Evolutionary conservation across 176 grass and related monocot genomes (phyloP), one percentile per base, ranked within the genome.

Genomic region (Cocos nucifera): DNA sequence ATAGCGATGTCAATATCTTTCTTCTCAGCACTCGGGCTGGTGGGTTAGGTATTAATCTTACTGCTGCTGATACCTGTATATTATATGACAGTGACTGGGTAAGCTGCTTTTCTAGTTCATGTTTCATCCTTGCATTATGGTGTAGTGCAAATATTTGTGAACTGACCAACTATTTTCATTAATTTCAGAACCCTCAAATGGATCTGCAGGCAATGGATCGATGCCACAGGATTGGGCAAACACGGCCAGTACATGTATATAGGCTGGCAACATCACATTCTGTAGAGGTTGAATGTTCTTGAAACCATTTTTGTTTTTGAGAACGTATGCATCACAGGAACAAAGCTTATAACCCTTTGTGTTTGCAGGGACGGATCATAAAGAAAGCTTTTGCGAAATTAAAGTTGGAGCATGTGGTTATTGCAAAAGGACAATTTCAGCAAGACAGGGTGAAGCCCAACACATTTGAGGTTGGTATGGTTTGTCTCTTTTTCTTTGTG

Each of bases 181-280:
- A 65, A 50, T 12, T 77, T 49, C 81, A 97, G 93, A 97, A 97
- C 63, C 93, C 93, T 70, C 93, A 97, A 68, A 85, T 84, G 84
- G 93, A 97, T 88, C 58, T 97, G 64, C 93, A 97, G 80, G 93
- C 93, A 22, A 97, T 97, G 93, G 93, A 97, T 61, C 65, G 93
- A 28, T 97, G 93, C 72, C 93, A 97, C 67, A 73, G 93, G 67
- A 97, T 97, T 80, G 93, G 93, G 27, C 93, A 97, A 78, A 88
- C 84, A 24, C 77, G 80, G 21, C 84, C 93, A 17, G 93, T 91
- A 19, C 93, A 97, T 50, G 93, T 91, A 10, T 97, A 91, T 75
- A 78, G 93, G 35, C 51, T 97, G 63, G 93, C 93, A 50, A 97
- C 93, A 64, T 77, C 93, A 60, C 74, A 91, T 71, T 88, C 93